phyloP scores from a whole-genome alignment of 495 filamentous ascomycete species.

The Penicillium tannophilum region DNA sequence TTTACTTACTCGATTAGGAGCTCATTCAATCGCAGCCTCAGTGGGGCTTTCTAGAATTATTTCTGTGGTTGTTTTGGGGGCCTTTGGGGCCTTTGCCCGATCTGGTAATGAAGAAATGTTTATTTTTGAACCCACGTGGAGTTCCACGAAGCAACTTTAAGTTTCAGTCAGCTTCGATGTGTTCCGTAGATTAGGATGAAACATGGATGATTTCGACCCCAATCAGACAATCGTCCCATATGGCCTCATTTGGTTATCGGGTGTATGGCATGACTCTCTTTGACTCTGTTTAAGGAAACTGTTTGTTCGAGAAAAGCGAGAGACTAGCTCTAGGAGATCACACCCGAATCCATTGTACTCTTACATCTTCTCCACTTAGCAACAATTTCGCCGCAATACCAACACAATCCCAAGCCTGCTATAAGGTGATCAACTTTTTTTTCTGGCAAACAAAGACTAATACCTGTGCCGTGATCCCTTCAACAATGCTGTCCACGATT shows the following conservation, averaged over 20 bases:
- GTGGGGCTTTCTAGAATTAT: neutral
- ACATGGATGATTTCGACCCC: neutral
- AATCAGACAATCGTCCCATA: neutral
- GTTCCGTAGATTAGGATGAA: neutral
- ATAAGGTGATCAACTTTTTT: neutral
- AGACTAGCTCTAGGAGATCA: neutral
- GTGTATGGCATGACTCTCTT: neutral
- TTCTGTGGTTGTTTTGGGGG: neutral
- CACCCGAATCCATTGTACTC: neutral
- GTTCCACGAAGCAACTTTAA: neutral
- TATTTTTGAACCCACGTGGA: neutral
- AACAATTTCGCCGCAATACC: neutral
- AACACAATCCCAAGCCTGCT: neutral
- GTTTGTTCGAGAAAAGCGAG: neutral
- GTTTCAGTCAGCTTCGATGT: neutral
- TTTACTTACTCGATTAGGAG: neutral
- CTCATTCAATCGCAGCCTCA: neutral
- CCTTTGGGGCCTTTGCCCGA: neutral
- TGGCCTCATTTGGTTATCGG: neutral
- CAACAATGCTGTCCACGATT: neutral
- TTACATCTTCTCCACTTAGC: neutral
- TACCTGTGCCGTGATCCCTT: neutral
- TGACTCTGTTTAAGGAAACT: neutral
- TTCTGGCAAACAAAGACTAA: neutral
- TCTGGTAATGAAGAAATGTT: neutral